Evolutionary conservation across 148 eudicot genomes (phyloP).

Genomic region (Persicaria tinctoria): DNA sequence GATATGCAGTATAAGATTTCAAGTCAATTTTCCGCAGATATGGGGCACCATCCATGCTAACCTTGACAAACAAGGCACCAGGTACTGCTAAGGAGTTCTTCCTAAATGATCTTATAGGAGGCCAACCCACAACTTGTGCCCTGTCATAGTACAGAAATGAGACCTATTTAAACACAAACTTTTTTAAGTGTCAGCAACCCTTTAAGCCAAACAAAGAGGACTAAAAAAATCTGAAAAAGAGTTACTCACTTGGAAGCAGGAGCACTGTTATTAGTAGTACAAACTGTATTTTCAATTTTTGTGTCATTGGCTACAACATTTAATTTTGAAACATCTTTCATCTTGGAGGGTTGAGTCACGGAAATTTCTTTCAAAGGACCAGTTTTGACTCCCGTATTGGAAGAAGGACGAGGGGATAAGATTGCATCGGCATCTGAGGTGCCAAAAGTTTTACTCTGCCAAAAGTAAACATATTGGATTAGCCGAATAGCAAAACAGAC

Average conservation of each 20-base stretch:
- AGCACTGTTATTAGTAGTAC: slow-evolving; percentile 5
- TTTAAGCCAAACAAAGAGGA: slow-evolving; percentile 15
- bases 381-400: slow-evolving; percentile 9
- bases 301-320: background rate
- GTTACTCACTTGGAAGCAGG: slow-evolving; percentile 12
- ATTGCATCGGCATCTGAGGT: slow-evolving; percentile 1
- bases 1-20: slow-evolving; percentile 50
- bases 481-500: background rate
- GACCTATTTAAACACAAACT: slow-evolving; percentile 15
- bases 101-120: slow-evolving; percentile 71
- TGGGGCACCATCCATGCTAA: slow-evolving; percentile 97
- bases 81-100: slow-evolving; percentile 56
- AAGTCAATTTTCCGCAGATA: slow-evolving; percentile 88
- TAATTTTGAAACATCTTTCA: slow-evolving; percentile 1
- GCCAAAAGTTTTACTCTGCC: slow-evolving; percentile 7
- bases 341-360: slow-evolving; percentile 11
- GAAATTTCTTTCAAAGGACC: slow-evolving; percentile 6
- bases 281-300: background rate
- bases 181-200: background rate
- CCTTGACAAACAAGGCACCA: slow-evolving; percentile 72
- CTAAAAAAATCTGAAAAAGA: background rate
- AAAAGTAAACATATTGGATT: background rate
- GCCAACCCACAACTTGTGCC: slow-evolving; percentile 97
- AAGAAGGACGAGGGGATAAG: slow-evolving; percentile 8
- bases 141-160: slow-evolving; percentile 22